Percentiles rank a stretch among this genome's conserved stretches.
These are phyloP conservation scores for Suillus subalutaceus DNA, from an alignment of 768 basidiomycete genomes.

Conservation along the genomic window DNA sequence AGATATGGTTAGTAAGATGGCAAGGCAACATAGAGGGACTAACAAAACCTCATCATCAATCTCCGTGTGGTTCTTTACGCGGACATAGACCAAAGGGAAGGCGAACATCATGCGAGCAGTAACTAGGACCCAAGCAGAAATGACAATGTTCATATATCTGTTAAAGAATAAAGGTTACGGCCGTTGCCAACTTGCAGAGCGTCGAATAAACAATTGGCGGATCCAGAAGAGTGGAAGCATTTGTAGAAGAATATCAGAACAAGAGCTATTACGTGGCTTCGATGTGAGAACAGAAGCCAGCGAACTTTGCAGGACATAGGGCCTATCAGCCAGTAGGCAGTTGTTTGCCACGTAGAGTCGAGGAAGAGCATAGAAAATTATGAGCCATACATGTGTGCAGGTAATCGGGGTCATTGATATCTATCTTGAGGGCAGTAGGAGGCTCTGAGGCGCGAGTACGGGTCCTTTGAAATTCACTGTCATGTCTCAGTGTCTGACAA, in stretches of 20 bases:
- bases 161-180: conserved; percentile 43
- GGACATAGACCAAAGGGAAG: conserved; percentile 69
- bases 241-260: conserved; percentile 40
- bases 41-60: conserved; percentile 55
- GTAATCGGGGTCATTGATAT: conserved; percentile 3
- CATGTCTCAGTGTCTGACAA: not conserved
- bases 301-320: conserved; percentile 28
- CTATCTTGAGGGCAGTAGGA: conserved; percentile 13
- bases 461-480: conserved; percentile 3
- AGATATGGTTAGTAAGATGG: not conserved
- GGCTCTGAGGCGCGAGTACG: conserved; percentile 8
- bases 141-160: conserved; percentile 66
- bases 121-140: conserved; percentile 68
- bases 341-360: conserved; percentile 39
- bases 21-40: conserved; percentile 23
- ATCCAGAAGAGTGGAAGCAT: conserved; percentile 72
- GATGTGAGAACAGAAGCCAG: conserved; percentile 39
- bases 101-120: conserved; percentile 62
- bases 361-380: conserved; percentile 12
- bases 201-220: conserved; percentile 66
- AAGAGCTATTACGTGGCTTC: conserved; percentile 12
- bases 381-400: conserved; percentile 1
- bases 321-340: conserved; percentile 39
- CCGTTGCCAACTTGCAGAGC: conserved; percentile 40
- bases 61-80: conserved; percentile 59